Evolutionary conservation across 371 early-diverging fungal species (phyloP), one percentile per base, ranked within the genome.

Genomic region (Mortierella sp.): DNA sequence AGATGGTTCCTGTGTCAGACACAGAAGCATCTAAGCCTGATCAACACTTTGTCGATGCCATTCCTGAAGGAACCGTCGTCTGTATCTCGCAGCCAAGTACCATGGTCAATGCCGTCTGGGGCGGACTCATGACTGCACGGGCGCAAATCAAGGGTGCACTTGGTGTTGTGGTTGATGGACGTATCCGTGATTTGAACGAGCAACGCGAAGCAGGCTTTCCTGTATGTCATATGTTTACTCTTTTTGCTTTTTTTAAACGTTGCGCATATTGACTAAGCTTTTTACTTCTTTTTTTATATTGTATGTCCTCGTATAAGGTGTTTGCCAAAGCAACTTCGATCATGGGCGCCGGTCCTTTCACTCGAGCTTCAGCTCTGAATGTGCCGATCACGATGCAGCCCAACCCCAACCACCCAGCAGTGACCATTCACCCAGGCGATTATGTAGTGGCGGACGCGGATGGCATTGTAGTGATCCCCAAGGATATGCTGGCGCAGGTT

Each of bases 111-210:
- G 95, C 93, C 11, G 89, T 90, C 21, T 94, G 91, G 89, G 95
- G 95, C 17, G 94, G 94, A 6, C 81, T 94, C 24, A 90, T 94
- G 90, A 85, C 89, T 0, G 89, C 93, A 12, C 83, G 95, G 62
- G 94, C 93, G 0, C 83, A 83, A 53, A 64, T 68, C 11, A 80
- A 82, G 50, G 87, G 89, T 9, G 87, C 83, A 3, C 75, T 79
- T 27, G 95, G 91, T 1, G 90, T 89, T 4, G 86, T 95, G 2
- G 85, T 94, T 24, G 91, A 93, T 70, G 95, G 94, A 2, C 83
- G 91, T 4, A 81, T 90, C 24, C 83, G 95, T 14, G 95, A 94
- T 75, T 61, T 92, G 37, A 84, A 81, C 47, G 93, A 93, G 64
- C 85, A 88, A 50, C 84, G 85, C 53, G 82, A 79, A 17, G 81